phyloP scores from a whole-genome alignment of 768 basidiomycete species.

The Leccinellum rugosiceps region DNA sequence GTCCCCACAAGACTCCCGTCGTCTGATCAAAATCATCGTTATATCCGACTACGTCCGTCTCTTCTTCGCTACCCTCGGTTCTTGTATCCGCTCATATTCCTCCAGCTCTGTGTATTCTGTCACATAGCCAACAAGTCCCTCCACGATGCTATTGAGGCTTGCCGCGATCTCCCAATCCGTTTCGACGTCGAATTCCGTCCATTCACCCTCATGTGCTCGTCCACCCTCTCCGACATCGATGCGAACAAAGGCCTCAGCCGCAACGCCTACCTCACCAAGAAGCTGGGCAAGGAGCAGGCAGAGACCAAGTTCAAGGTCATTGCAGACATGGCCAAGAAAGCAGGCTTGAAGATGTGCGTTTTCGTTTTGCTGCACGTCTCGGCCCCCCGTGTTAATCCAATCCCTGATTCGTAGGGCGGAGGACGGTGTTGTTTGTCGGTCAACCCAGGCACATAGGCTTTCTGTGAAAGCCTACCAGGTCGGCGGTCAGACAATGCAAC shows the following conservation, averaged over 20 bases:
- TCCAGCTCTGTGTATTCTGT: conserved; percentile 35
- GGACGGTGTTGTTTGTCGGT: conserved; percentile 38
- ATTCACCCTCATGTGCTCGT: conserved; percentile 27
- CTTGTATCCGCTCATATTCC: conserved; percentile 5
- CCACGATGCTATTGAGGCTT: conserved; percentile 35
- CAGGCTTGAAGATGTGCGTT: conserved; percentile 26
- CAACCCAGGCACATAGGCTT: conserved; percentile 43
- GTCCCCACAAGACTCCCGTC: conserved; percentile 18
- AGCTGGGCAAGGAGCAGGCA: conserved; percentile 26
- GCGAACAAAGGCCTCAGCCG: conserved; percentile 20
- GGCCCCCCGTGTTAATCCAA: not conserved
- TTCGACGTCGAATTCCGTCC: conserved; percentile 38
- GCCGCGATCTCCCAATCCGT: conserved; percentile 29
- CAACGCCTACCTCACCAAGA: conserved; percentile 22
- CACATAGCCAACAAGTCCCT: conserved; percentile 39
- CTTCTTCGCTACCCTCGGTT: not conserved
- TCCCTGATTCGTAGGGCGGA: conserved; percentile 27
- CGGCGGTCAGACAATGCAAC: conserved; percentile 40
- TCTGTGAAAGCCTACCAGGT: conserved; percentile 41
- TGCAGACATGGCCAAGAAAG: conserved; percentile 29
- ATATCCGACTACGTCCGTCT: conserved; percentile 35
- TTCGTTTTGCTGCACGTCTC: not conserved
- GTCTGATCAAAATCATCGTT: conserved; percentile 30
- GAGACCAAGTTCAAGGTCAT: conserved; percentile 26
- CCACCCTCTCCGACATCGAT: conserved; percentile 19